Evolutionary conservation across 208 protist genomes (phyloP).

Genomic region (Balamuthia mandrillaris): DNA sequence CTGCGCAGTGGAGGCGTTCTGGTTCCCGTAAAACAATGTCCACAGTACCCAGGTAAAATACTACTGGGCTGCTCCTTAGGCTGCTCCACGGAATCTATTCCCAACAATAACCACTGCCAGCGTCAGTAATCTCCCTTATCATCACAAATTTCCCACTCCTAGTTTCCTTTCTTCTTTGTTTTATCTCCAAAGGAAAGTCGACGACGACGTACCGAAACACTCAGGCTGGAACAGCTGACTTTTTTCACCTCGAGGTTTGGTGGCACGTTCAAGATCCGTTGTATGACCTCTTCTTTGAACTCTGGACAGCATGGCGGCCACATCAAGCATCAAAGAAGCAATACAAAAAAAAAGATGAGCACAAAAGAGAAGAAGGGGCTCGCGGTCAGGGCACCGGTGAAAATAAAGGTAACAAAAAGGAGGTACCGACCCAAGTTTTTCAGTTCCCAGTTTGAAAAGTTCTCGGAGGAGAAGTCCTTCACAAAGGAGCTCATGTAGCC

Average conservation of each 20-base stretch:
- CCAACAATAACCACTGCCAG: neutral
- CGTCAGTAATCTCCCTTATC: neutral
- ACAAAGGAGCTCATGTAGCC: slow-evolving; percentile 28
- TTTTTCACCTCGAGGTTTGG: slow-evolving; percentile 4
- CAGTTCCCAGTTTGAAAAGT: neutral
- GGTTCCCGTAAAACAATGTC: too few relatives aligned
- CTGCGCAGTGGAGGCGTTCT: too few relatives aligned
- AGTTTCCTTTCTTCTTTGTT: too few relatives aligned
- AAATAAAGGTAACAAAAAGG: too few relatives aligned
- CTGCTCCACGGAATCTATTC: neutral
- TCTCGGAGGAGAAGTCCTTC: neutral
- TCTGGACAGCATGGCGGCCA: neutral
- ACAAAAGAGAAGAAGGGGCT: too few relatives aligned
- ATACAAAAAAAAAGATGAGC: too few relatives aligned
- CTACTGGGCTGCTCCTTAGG: neutral
- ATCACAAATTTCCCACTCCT: neutral
- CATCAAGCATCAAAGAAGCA: neutral
- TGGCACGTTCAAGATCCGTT: neutral
- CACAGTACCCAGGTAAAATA: neutral
- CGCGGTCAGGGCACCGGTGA: too few relatives aligned
- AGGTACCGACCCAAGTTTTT: neutral
- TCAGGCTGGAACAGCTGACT: neutral
- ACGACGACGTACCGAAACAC: neutral
- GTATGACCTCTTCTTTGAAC: slow-evolving; percentile 22
- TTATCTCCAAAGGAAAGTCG: too few relatives aligned